Conservation (phyloP, 2,329 filamentous ascomycete species). For the Cercospora janseana region DNA sequence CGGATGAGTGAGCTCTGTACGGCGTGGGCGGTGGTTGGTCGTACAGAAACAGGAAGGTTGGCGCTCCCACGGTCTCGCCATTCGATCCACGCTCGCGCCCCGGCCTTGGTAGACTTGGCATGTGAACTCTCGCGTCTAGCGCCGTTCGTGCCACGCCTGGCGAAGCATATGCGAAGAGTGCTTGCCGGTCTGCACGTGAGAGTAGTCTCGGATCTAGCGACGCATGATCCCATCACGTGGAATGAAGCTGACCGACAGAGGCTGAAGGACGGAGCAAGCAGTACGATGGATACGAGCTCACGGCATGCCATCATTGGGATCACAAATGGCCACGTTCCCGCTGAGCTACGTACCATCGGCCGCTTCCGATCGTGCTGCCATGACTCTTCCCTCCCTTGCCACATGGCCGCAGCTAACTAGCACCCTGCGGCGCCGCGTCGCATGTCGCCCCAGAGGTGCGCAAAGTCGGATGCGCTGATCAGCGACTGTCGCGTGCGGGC, state of each 20-base stretch:
- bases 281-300: not conserved
- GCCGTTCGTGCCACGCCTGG: not conserved
- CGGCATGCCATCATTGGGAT: not conserved
- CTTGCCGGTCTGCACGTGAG: not conserved
- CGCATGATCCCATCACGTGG: not conserved
- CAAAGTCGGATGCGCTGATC: too few relatives aligned
- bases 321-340: not conserved
- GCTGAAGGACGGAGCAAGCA: too few relatives aligned
- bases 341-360: not conserved
- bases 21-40: not conserved
- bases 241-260: too few relatives aligned
- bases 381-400: not conserved
- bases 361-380: not conserved
- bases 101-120: not conserved
- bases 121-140: not conserved
- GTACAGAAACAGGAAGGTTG: conserved; percentile 10
- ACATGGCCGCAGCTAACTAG: not conserved
- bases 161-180: conserved; percentile 1
- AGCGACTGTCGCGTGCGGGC: too few relatives aligned
- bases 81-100: not conserved
- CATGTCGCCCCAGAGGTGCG: too few relatives aligned
- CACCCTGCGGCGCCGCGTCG: not conserved
- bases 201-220: not conserved
- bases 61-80: not conserved
- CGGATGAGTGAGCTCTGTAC: not conserved